Evolutionary conservation across 352 stramenopile genomes (phyloP).

Genomic region (Pythium grandisporangium): DNA sequence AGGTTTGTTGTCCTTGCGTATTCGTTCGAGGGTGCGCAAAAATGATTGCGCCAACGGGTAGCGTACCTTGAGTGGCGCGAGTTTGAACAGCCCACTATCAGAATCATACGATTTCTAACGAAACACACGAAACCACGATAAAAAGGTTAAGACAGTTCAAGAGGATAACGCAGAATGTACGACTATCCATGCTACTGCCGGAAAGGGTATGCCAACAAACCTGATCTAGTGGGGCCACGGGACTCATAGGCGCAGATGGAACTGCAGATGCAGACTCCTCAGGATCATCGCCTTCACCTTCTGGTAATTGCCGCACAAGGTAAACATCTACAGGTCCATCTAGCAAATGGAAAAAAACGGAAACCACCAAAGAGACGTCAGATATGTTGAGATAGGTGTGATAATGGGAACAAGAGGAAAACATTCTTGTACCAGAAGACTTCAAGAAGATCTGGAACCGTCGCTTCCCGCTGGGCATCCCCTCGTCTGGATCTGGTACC

Average conservation of each 20-base stretch:
- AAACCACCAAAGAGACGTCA: too few species aligned
- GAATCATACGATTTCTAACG: slow-evolving; percentile 83
- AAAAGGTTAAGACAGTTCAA: too few species aligned
- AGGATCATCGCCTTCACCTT: slow-evolving; percentile 16
- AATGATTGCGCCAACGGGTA: not conserved
- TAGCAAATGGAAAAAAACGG: slow-evolving; percentile 2
- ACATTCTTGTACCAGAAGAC: slow-evolving; percentile 39
- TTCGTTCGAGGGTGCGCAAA: not conserved
- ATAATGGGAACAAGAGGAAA: too few species aligned
- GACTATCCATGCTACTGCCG: too few species aligned
- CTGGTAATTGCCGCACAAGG: slow-evolving; percentile 61
- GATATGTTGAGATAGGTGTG: too few species aligned
- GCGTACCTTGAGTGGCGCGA: slow-evolving; percentile 74
- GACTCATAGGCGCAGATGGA: slow-evolving; percentile 14
- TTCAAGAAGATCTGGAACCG: slow-evolving; percentile 95
- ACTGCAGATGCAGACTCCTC: slow-evolving; percentile 3
- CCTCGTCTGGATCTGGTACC: slow-evolving; percentile 91
- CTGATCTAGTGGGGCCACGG: slow-evolving; percentile 43
- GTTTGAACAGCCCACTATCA: slow-evolving; percentile 75
- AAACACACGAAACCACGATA: too few species aligned
- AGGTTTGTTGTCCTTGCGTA: not conserved
- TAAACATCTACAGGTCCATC: slow-evolving; percentile 88
- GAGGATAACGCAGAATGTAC: too few species aligned
- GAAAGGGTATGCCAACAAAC: slow-evolving; percentile 23
- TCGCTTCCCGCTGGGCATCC: slow-evolving; percentile 81